These are phyloP conservation scores for Schoenoplectus tabernaemontani DNA, from an alignment of 202 grass and related monocot genomes.

Conservation along the genomic window DNA sequence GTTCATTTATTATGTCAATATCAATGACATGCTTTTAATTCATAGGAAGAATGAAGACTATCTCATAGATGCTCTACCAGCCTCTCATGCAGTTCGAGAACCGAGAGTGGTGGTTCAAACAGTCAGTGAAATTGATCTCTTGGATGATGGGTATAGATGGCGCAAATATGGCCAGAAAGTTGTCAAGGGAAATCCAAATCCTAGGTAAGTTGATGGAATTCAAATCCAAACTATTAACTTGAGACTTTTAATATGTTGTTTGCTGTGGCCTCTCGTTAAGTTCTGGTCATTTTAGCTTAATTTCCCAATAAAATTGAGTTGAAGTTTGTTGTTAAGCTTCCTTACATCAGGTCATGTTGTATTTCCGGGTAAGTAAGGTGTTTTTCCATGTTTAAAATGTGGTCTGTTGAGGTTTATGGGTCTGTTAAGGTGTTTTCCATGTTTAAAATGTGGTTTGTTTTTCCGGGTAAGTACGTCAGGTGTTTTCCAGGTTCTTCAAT, in stretches of 20 bases:
- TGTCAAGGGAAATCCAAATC: conserved; percentile 78
- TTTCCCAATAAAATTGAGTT: not conserved
- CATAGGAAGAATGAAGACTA: conserved; percentile 21
- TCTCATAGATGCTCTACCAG: conserved; percentile 10
- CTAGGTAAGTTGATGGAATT: conserved; percentile 43
- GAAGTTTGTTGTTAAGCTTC: not conserved
- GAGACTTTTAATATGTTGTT: not conserved
- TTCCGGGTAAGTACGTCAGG: too few species aligned
- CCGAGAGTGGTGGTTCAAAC: conserved; percentile 79
- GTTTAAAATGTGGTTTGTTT: too few species aligned
- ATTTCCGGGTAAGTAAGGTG: not conserved
- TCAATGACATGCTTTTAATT: not conserved
- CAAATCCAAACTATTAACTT: too few species aligned
- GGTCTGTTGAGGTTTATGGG: not conserved
- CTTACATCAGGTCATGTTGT: not conserved
- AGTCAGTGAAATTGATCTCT: conserved; percentile 68
- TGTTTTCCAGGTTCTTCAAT: not conserved
- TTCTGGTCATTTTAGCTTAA: not conserved
- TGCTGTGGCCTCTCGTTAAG: not conserved
- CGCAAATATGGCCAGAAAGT: conserved; percentile 90
- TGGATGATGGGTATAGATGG: conserved; percentile 90
- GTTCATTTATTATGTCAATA: not conserved
- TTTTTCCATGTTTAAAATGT: not conserved
- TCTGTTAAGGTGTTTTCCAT: too few species aligned
- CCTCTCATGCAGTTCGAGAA: conserved; percentile 21